Base-by-base conservation (phyloP, 2,329 filamentous ascomycete genomes). In the Fusarium coicis region DNA sequence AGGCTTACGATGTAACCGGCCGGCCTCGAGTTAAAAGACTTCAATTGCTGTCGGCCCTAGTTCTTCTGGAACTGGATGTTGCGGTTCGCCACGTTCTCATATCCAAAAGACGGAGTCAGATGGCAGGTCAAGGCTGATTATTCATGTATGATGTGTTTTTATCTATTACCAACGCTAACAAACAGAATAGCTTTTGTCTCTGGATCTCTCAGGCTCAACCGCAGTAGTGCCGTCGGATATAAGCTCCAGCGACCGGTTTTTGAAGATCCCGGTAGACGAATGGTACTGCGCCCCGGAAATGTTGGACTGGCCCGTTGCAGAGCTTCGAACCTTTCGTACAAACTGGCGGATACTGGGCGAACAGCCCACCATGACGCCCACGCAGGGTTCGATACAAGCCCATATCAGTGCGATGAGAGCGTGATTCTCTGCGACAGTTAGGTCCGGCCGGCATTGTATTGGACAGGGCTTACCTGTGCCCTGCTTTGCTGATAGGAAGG, bases 241-340 rank as follows among this genome's bases (percentile, higher is more conserved):
- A 11, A 36, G 8, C 7, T 43, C 49, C 7, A 66, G 7, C 0
- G 59, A 39, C 0, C 49, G 21, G 2, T 37, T 18, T 19, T 36
- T 37, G 2, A 64, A 64, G 4, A 55, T 11, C 12, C n/a, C 19
- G 3, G 26, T 21, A 10, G 43, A 28, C 9, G 11, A 21, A 10
- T 15, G 18, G 18, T 46, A 21, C 5, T 46, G 23, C 12, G 12
- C 12, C 8, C 12, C 12, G 9, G 8, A 21, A 21, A 19, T 5
- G n/a, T 11, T 42, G 15, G 14, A 14, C 9, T 21, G 19, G 2
- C n/a, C 2, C 7, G 11, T 1, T 8, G n/a, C 3, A 18, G 34
- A 8, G 1, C 1, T 15, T 16, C 11, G 30, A 5, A 16, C 11
- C 18, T 5, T 18, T 4, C 42, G 30, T 6, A 28, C 6, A 0